These are phyloP conservation scores for Nemophila menziesii DNA, from an alignment of 257 asterid species.

Conservation along the genomic window DNA sequence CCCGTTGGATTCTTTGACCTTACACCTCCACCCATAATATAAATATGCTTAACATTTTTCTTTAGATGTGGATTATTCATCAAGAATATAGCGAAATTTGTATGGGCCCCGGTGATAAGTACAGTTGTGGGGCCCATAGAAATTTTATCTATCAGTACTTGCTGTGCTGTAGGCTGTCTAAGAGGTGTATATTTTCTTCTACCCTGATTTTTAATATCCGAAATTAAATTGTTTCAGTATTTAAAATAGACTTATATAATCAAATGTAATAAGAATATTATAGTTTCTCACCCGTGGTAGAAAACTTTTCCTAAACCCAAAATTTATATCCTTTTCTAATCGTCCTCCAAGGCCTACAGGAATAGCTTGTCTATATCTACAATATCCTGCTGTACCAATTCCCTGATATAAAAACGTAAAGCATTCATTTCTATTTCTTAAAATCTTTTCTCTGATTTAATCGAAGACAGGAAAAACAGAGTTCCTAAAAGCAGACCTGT, in stretches of 20 bases:
- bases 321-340: conserved; percentile 59
- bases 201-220: conserved; percentile 38
- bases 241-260: background rate
- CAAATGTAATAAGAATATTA: background rate
- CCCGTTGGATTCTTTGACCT: conserved; percentile 61
- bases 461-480: background rate
- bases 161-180: conserved; percentile 66
- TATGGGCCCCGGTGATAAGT: conserved; percentile 39
- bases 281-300: conserved; percentile 58
- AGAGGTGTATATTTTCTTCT: conserved; percentile 55
- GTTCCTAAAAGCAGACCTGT: conserved; percentile 34
- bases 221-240: conserved; percentile 2
- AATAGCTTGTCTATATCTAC: conserved; percentile 78
- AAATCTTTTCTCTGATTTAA: too few species aligned
- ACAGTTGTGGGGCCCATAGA: conserved; percentile 63
- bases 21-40: conserved; percentile 82
- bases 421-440: background rate
- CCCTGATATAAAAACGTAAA: conserved; percentile 27
- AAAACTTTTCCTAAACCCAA: conserved; percentile 56
- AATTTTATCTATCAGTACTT: conserved; percentile 53
- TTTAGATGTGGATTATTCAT: conserved; percentile 67
- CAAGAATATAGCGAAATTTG: conserved; percentile 59
- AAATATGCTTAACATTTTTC: conserved; percentile 56
- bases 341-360: conserved; percentile 65
- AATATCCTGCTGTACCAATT: conserved; percentile 57